Evolutionary conservation across 1,284 basidiomycete species (phyloP).

Genomic region (Cryptococcus depauperatus): DNA sequence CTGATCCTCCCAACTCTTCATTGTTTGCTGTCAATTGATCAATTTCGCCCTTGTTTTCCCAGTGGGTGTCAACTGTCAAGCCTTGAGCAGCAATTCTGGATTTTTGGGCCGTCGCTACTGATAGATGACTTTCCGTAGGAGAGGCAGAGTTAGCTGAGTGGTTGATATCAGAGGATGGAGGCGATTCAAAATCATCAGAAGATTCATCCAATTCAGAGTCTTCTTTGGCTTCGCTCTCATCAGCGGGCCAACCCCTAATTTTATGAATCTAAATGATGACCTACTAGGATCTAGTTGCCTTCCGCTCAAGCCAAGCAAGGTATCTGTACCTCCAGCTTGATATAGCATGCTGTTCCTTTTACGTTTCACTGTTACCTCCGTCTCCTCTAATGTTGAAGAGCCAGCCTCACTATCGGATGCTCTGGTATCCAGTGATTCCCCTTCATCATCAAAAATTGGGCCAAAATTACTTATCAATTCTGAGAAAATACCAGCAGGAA

Average conservation of each 20-base stretch:
- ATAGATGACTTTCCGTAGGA: background rate
- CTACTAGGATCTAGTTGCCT: conserved; percentile 37
- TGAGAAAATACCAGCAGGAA: conserved; percentile 89
- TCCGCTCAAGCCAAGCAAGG: conserved; percentile 37
- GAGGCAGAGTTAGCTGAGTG: background rate
- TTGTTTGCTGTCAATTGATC: no score
- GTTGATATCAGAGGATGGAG: conserved; percentile 2
- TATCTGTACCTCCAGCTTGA: conserved; percentile 39
- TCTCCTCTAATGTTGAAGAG: conserved; percentile 10
- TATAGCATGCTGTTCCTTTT: conserved; percentile 44
- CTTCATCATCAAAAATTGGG: conserved; percentile 63
- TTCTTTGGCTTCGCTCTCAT: conserved; percentile 11
- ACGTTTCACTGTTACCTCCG: conserved; percentile 33
- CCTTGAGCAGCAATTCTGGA: no score
- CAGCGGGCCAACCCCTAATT: background rate
- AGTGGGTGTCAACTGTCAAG: no score
- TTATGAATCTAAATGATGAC: background rate
- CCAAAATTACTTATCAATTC: conserved; percentile 87
- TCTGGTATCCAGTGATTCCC: background rate
- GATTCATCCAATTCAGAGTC: conserved; percentile 18
- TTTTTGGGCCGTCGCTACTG: background rate
- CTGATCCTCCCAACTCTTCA: no score
- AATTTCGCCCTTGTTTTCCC: no score
- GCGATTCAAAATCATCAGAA: conserved; percentile 13
- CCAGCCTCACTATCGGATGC: background rate